Evolutionary conservation across 1,284 basidiomycete species (phyloP).

Genomic region (Ustilago bromivora): DNA sequence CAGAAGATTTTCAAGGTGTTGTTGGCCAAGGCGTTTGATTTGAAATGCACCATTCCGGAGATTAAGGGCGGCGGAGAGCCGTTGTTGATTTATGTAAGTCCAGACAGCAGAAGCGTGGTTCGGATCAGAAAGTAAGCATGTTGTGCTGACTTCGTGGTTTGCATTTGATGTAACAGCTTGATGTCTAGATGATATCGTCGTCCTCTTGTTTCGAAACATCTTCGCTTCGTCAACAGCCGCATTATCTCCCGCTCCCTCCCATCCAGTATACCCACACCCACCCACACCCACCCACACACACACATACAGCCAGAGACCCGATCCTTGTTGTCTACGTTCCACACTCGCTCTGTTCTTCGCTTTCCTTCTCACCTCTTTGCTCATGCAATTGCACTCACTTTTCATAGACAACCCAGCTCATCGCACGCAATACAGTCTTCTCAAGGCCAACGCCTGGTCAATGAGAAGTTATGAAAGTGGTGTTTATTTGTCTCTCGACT

Average conservation of each 20-base stretch:
- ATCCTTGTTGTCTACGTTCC: not conserved
- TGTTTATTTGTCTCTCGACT: not conserved
- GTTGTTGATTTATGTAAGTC: conserved; percentile 58
- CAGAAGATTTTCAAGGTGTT: conserved; percentile 82
- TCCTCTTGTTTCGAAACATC: not conserved
- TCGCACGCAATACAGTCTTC: not conserved
- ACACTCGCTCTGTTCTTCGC: not conserved
- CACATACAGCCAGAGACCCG: no score
- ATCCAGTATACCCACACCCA: not conserved
- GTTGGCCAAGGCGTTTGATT: conserved; percentile 59
- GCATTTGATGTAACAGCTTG: not conserved
- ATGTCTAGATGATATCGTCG: not conserved
- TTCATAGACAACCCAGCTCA: not conserved
- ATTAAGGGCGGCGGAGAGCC: conserved; percentile 60
- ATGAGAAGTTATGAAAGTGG: not conserved
- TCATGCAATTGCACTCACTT: not conserved
- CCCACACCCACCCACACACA: no score
- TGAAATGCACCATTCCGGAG: conserved; percentile 65
- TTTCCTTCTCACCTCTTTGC: not conserved
- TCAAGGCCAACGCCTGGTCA: no score
- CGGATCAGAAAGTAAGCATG: not conserved
- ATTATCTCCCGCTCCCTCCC: not conserved
- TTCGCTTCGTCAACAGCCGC: not conserved
- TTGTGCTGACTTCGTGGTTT: not conserved
- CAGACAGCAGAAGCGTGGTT: no score